phyloP scores from a whole-genome alignment of 345 rosid species.

The Cardiospermum halicacabum region DNA sequence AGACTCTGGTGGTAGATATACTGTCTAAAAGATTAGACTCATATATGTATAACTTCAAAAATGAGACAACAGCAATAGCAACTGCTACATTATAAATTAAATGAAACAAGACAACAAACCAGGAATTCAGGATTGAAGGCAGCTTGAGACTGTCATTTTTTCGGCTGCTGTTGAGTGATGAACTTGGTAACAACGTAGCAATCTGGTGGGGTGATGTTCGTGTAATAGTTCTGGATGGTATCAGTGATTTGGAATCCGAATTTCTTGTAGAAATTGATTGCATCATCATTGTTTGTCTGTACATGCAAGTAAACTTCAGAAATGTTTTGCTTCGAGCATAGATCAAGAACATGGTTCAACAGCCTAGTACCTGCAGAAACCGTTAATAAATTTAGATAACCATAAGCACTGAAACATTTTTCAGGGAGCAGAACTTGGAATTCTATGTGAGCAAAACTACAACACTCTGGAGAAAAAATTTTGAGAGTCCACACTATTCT shows the following conservation, averaged over 20 bases:
- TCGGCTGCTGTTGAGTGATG: constrained; percentile 41
- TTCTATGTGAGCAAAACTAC: neutral
- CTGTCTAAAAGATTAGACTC: constrained; percentile 11
- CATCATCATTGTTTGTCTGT: constrained; percentile 94
- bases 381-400: constrained; percentile 7
- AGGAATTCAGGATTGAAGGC: neutral
- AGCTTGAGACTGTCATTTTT: constrained; percentile 35
- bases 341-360: constrained; percentile 83
- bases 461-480: neutral
- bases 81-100: constrained; percentile 3
- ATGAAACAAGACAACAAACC: constrained; percentile 1
- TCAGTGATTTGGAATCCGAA: constrained; percentile 85
- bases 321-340: constrained; percentile 63
- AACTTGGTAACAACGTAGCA: constrained; percentile 74
- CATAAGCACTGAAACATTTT: neutral
- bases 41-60: constrained; percentile 14
- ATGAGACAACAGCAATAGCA: constrained; percentile 13
- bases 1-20: neutral
- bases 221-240: constrained; percentile 78
- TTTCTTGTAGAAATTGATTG: constrained; percentile 92
- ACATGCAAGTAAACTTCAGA: constrained; percentile 91
- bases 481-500: neutral
- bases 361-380: constrained; percentile 69
- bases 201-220: constrained; percentile 79
- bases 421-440: neutral